Base-by-base conservation (phyloP, 2,329 filamentous ascomycete species). In the Aaosphaeria arxii region DNA sequence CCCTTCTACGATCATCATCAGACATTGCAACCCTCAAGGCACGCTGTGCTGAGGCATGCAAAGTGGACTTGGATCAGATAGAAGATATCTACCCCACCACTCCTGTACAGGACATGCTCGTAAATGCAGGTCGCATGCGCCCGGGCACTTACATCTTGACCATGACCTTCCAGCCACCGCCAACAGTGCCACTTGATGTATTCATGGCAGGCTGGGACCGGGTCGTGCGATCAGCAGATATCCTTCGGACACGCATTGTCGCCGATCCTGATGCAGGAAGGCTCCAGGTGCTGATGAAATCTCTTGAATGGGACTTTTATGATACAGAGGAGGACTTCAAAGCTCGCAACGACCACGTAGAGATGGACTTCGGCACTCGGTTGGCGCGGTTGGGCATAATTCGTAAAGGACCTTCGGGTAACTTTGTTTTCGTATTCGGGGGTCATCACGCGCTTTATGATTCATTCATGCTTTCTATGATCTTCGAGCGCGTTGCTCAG, bases 1-100 rank as follows among this genome's bases (percentile, higher is more conserved):
- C 41, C 6, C 41, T 43, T 11, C 7, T 32, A 9, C 9, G 28
- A 6, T 9, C 24, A 7, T 9, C 11, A 7, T 9, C 24, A 11
- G 41, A 43, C 38, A 45, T 44, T 13, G 40, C 32, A 46, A n/a
- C 29, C 24, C 7, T 46, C 28, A 11, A 17, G 30, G 11, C 11
- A 28, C 9, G 24, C 9, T 40, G 35, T 11, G 46, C 46, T 31
- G 33, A 9, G 35, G n/a, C 7, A 24, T 30, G 32, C 33, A 42
- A 41, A 30, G 39, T 40, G 2, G 17, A 40, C 4, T 6, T 7
- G 28, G 46, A 30, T 1, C 51, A 60, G 29, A 56, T 71, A 30
- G 74, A 79, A 44, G 78, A 83, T 50, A 62, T 80, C 0, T 82
- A 80, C 46, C 79, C 79, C 1, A 80, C 77, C 62, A 79, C 78